Base-by-base conservation (phyloP, 306 rosid species). In the Inga oerstediana region DNA sequence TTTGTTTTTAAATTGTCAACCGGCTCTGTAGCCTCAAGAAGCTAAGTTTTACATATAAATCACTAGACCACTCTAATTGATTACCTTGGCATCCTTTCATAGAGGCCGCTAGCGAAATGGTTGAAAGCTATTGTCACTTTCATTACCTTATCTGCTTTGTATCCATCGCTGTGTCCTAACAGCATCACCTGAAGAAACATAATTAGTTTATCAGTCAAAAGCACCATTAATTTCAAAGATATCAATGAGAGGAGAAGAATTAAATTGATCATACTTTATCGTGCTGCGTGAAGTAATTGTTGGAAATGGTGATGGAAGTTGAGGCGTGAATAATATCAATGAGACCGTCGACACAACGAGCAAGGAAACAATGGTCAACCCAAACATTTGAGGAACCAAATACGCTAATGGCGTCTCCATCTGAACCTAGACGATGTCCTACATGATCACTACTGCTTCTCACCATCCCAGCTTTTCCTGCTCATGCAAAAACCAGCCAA, bases 41-140 rank as follows among this genome's bases (percentile, higher is more conserved):
- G 5, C 65, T n/a, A 58, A 8, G 43, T 30, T 65, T 8, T 61
- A 22, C 5, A 22, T 9, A 22, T 15, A 65, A 65, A 24, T 62
- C 68, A 24, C n/a, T 34, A 66, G 20, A 62, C 17, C 37, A 30
- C 44, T 66, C 72, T 37, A 68, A 16, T 69, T 37, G 37, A 37
- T 69, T 67, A 91, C 98, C 97, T 88, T 52, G 97, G 97, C 98
- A 91, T 92, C 77, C 98, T 84, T 85, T 94, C 93, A 44, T 51
- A 85, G 49, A 92, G 91, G 45, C 93, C 96, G 62, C 78, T 34
- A 10, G 69, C 88, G 78, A 86, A 84, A 13, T 39, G 72, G 81
- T 89, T 83, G 74, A 82, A 82, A 14, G 43, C 85, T 41, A 87
- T 82, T 76, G 79, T 87, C 16, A 84, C 90, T 72, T 41, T 92